These are phyloP conservation scores for Sarocladium kiliense DNA, from an alignment of 2,329 filamentous ascomycete species.

Conservation along the genomic window DNA sequence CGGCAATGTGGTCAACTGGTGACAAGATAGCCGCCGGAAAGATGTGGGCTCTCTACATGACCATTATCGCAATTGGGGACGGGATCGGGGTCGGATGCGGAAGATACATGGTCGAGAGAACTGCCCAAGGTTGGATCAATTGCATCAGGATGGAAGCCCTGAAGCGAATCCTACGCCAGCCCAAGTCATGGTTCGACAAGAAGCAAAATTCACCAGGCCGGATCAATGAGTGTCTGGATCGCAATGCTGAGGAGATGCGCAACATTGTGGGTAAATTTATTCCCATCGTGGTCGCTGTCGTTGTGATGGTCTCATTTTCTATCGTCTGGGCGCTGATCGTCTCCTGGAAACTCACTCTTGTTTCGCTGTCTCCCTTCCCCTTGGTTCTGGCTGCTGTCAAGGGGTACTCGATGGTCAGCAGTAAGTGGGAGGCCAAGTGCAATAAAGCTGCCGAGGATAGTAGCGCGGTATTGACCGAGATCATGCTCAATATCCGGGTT, in stretches of 20 bases:
- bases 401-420: conserved; percentile 58
- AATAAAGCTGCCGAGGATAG: conserved; percentile 58
- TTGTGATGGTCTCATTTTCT: conserved; percentile 63
- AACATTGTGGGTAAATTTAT: conserved; percentile 76
- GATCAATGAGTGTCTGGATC: conserved; percentile 69
- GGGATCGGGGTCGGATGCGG: conserved; percentile 59
- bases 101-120: conserved; percentile 66
- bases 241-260: conserved; percentile 81
- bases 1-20: conserved; percentile 57
- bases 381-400: conserved; percentile 62
- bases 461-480: conserved; percentile 60
- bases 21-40: conserved; percentile 46
- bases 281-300: conserved; percentile 61
- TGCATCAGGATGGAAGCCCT: conserved; percentile 63
- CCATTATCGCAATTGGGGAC: conserved; percentile 63
- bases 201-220: conserved; percentile 57
- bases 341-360: conserved; percentile 76
- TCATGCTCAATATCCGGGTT: conserved; percentile 72
- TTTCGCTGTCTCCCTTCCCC: conserved; percentile 65
- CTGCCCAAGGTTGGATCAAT: conserved; percentile 74
- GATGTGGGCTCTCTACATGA: conserved; percentile 65
- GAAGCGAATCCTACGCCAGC: conserved; percentile 66
- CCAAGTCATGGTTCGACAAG: conserved; percentile 71
- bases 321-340: conserved; percentile 68
- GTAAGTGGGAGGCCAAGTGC: conserved; percentile 66